phyloP scores from a whole-genome alignment of 2,329 filamentous ascomycete genomes.

The Setomelanomma holmii region DNA sequence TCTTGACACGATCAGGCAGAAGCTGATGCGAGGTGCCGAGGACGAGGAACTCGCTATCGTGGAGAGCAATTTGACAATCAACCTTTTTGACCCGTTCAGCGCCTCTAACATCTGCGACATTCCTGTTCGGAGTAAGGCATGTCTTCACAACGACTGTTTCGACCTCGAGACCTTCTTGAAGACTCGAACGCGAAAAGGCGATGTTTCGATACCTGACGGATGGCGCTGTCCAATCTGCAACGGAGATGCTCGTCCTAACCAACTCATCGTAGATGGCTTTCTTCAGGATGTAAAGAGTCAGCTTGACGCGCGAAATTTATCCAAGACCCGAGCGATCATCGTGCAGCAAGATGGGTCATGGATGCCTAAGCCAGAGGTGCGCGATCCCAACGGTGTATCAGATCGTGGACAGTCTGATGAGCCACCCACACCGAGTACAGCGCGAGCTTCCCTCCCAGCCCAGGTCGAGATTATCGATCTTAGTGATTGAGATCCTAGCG shows the following conservation, averaged over 20 bases:
- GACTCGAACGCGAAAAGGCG: slow-evolving; percentile 33
- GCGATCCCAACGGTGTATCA: slow-evolving; percentile 10
- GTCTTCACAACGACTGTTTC: slow-evolving; percentile 86
- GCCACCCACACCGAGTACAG: background rate
- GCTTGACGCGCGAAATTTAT: slow-evolving; percentile 58
- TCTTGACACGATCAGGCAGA: slow-evolving; percentile 63
- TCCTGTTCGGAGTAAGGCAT: slow-evolving; percentile 74
- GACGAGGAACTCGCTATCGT: slow-evolving; percentile 61
- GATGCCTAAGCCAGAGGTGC: slow-evolving; percentile 56
- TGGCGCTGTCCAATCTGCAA: slow-evolving; percentile 90
- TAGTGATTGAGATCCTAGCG: slow-evolving; percentile 9
- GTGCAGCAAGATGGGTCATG: slow-evolving; percentile 71
- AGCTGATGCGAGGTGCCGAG: slow-evolving; percentile 54
- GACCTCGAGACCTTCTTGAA: slow-evolving; percentile 83
- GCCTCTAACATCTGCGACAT: slow-evolving; percentile 64
- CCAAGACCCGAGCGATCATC: slow-evolving; percentile 66
- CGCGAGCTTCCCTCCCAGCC: background rate
- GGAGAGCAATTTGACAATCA: slow-evolving; percentile 51
- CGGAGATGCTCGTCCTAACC: slow-evolving; percentile 75
- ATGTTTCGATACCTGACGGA: slow-evolving; percentile 63
- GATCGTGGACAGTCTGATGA: background rate
- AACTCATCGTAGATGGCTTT: slow-evolving; percentile 77
- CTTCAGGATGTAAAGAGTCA: slow-evolving; percentile 66
- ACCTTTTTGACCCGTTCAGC: slow-evolving; percentile 56
- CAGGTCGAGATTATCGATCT: slow-evolving; percentile 15